A percentile compares a stretch with the other conserved stretches of the same genome.
phyloP scores from a whole-genome alignment of 2,329 filamentous ascomycete genomes.

The Coniochaeta sp. region DNA sequence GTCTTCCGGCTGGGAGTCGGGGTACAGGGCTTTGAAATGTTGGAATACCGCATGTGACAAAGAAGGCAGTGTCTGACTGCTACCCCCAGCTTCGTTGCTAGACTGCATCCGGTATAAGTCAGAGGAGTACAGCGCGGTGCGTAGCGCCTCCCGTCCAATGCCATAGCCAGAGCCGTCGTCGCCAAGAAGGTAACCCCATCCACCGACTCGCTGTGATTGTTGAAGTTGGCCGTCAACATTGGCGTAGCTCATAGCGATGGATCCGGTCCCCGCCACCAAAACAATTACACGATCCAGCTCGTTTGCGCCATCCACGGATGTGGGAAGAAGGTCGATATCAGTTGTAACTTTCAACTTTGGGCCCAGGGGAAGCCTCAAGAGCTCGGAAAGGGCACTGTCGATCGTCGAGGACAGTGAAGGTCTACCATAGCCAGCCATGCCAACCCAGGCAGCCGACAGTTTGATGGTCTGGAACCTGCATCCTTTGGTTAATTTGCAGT shows the following conservation, averaged over 20 bases:
- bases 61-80: not conserved
- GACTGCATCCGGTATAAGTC: conserved; percentile 12
- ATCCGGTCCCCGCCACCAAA: conserved; percentile 34
- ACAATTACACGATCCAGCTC: conserved; percentile 20
- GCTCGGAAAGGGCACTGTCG: conserved; percentile 15
- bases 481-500: conserved; percentile 7
- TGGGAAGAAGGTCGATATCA: conserved; percentile 31
- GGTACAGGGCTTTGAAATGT: conserved; percentile 9
- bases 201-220: conserved; percentile 27
- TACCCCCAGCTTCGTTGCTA: not conserved
- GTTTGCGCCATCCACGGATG: conserved; percentile 11
- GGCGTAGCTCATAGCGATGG: conserved; percentile 30
- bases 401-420: conserved; percentile 19
- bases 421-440: conserved; percentile 30
- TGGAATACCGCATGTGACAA: conserved; percentile 10
- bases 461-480: conserved; percentile 2
- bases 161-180: conserved; percentile 34
- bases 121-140: conserved; percentile 20
- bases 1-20: conserved; percentile 6
- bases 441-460: conserved; percentile 28
- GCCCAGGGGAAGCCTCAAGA: conserved; percentile 18
- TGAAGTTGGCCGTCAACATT: conserved; percentile 12
- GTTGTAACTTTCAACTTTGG: conserved; percentile 22
- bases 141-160: conserved; percentile 28
- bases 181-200: conserved; percentile 35